phyloP scores from a whole-genome alignment of 2,329 filamentous ascomycete species.

The Epichloe festucae region DNA sequence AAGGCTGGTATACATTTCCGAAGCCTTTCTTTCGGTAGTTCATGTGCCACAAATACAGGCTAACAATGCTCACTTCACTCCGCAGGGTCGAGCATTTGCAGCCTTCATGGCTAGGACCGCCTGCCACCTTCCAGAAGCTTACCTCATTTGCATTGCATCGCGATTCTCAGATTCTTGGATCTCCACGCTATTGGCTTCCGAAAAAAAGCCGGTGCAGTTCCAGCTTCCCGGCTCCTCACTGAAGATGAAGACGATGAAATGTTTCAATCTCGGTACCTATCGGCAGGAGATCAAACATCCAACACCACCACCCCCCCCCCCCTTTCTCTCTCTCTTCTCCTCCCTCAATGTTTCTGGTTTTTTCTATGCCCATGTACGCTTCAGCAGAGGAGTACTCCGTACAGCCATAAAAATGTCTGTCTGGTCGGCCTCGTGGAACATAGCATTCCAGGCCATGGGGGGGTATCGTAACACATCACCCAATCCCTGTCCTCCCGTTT shows the following conservation, averaged over 20 bases:
- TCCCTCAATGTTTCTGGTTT: background rate
- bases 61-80: background rate
- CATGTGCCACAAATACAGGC: background rate
- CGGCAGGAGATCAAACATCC: background rate
- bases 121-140: constrained; percentile 1
- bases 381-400: background rate
- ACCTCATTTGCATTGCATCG: background rate
- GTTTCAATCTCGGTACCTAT: background rate
- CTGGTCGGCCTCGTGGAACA: background rate
- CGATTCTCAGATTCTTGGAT: background rate
- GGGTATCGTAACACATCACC: background rate
- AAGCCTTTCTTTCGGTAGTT: background rate
- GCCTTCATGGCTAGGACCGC: background rate
- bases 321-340: background rate
- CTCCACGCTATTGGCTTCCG: background rate
- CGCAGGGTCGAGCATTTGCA: background rate
- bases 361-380: background rate
- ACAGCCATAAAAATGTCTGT: background rate
- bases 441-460: background rate
- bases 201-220: background rate
- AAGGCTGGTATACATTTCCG: background rate
- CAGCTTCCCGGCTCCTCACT: background rate
- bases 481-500: background rate
- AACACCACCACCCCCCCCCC: background rate
- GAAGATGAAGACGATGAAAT: background rate